Evolutionary conservation across 2,329 filamentous ascomycete species (phyloP).

Genomic region (Penicillium sp.): DNA sequence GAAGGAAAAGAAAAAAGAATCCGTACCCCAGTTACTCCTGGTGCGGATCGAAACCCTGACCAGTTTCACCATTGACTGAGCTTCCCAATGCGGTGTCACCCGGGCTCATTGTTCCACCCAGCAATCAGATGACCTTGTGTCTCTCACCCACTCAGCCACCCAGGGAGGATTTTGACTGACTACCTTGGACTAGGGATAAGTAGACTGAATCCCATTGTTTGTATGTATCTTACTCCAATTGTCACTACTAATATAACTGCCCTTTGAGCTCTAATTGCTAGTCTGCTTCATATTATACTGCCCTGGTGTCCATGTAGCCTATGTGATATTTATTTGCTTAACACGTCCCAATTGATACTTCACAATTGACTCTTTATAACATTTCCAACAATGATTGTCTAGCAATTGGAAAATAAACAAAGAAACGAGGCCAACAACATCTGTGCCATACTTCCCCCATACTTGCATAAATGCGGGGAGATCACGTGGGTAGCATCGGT

Average conservation of each 20-base stretch:
- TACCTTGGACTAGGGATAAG: neutral
- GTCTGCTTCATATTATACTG: neutral
- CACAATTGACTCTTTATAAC: too few relatives aligned
- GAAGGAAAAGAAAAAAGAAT: neutral
- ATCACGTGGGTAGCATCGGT: conserved; percentile 24
- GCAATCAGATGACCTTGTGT: neutral
- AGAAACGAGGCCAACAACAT: neutral
- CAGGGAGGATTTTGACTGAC: neutral
- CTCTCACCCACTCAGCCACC: conserved; percentile 2
- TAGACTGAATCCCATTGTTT: neutral
- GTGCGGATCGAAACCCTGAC: neutral
- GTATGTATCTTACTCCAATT: neutral
- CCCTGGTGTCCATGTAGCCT: neutral
- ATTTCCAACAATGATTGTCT: neutral
- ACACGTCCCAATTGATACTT: neutral
- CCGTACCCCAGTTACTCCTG: neutral
- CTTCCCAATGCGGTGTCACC: neutral
- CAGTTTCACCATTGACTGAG: neutral
- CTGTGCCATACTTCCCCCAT: neutral
- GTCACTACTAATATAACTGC: neutral
- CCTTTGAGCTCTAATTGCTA: neutral
- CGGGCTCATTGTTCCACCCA: neutral
- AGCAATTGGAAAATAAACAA: neutral
- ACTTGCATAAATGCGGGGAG: conserved; percentile 15
- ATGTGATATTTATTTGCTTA: neutral